Base-by-base conservation (phyloP, 2,329 filamentous ascomycete genomes). In the Diaporthe sp. region DNA sequence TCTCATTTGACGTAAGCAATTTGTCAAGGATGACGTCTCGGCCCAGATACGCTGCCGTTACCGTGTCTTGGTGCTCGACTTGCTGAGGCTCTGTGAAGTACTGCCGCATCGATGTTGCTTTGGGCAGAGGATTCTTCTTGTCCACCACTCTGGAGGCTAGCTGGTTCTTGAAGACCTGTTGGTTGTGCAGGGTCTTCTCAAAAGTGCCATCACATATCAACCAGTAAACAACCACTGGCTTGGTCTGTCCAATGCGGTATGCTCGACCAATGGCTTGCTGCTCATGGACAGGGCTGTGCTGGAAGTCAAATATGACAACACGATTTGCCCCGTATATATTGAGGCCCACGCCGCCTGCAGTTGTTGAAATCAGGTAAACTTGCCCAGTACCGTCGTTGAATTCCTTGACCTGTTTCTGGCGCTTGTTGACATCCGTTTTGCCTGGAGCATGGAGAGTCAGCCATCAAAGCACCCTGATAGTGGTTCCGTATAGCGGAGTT, bases 241-340 rank as follows among this genome's bases (percentile, higher is more conserved):
- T 97, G 50, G 84, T 86, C 82, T 98, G 96, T 0, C 95, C 95
- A 44, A 98, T 89, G 1, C 96, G 94, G 82, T 97, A 98, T 0
- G 94, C 93, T 70, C 96, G 90, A 2, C 95, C 96, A 68, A 98
- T 91, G 1, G 96, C 96, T 83, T 98, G 96, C 79, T 95, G 92
- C 81, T 98, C 96, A 80, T 92, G 88, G 7, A 92, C 89, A 0
- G 96, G 96, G 76, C 96, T 97, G 84, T 92, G 98, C 75, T 88
- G 87, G 79, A 93, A 94, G 81, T 98, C 96, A 72, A 97, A 93
- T 27, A 98, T 93, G 27, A 98, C 89, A 1, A 98, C 94, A 27
- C 96, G 91, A 80, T 95, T 98, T 1, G 96, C 96, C 1, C 93
- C 92, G 53, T 91, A 90, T 17, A 98, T 93, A 75, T 98, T 98